A percentile compares a stretch with the other conserved stretches of the same genome.
Evolutionary conservation across 345 rosid genomes (phyloP).

Genomic region (Citrus reticulata): DNA sequence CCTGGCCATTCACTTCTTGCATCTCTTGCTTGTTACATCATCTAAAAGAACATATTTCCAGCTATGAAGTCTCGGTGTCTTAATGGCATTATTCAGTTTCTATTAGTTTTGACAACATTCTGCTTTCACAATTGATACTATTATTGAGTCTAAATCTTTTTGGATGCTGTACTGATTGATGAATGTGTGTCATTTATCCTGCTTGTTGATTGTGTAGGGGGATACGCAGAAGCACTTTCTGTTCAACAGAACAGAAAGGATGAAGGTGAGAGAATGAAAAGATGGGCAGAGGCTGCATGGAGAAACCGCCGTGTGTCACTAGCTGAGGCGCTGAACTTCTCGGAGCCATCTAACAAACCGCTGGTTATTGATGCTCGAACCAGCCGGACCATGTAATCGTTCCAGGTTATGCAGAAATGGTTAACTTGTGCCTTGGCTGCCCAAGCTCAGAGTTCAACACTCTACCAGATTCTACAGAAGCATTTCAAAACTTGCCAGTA

Average conservation of each 20-base stretch:
- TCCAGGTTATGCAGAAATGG: neutral
- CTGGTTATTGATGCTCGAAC: conserved; percentile 65
- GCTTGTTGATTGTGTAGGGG: conserved; percentile 40
- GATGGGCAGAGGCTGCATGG: conserved; percentile 82
- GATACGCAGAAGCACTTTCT: conserved; percentile 68
- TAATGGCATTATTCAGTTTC: neutral
- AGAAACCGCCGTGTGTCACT: conserved; percentile 59
- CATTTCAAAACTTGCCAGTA: neutral
- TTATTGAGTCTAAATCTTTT: neutral
- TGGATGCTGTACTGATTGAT: neutral
- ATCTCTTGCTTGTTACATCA: neutral
- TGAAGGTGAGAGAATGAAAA: conserved; percentile 84
- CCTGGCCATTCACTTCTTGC: neutral
- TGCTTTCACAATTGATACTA: neutral
- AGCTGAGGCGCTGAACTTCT: conserved; percentile 49
- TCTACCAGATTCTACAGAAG: neutral
- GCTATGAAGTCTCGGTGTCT: neutral
- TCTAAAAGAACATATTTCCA: neutral
- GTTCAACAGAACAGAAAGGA: conserved; percentile 66
- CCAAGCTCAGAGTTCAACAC: neutral
- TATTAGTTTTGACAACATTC: neutral
- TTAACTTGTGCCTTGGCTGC: neutral
- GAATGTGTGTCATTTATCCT: neutral
- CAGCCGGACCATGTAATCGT: conserved; percentile 39
- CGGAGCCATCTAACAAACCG: conserved; percentile 37